Conservation (phyloP, 495 filamentous ascomycete species). For the Massariosphaeria phaeospora region DNA sequence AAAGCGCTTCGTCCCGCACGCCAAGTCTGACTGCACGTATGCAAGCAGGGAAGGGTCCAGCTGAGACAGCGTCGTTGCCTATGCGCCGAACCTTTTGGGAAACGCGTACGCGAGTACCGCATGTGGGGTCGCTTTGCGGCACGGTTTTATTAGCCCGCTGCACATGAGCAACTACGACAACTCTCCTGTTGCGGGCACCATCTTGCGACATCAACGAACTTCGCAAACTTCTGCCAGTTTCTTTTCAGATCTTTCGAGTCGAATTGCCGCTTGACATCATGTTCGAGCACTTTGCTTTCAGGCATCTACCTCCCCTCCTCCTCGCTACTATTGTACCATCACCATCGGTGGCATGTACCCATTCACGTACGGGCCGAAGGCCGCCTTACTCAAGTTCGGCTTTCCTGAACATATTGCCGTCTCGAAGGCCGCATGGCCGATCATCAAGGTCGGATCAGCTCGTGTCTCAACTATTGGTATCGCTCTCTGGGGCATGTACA, state of each 20-base stretch:
- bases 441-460: neutral
- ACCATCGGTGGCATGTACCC: conserved; percentile 2
- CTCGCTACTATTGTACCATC: conserved; percentile 2
- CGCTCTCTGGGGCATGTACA: conserved; percentile 11
- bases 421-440: conserved; percentile 8
- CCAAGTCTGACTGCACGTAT: no score
- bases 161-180: no score
- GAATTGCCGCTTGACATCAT: neutral
- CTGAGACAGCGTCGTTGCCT: no score
- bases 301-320: conserved; percentile 8
- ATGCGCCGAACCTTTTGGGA: no score
- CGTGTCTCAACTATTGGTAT: conserved; percentile 7
- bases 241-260: neutral
- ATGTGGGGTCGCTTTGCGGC: no score
- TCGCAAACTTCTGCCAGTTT: neutral
- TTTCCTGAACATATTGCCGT: conserved; percentile 1
- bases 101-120: no score
- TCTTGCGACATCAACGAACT: no score
- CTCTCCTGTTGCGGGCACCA: no score
- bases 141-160: no score
- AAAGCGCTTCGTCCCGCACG: no score
- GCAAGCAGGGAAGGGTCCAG: no score
- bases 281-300: conserved; percentile 1
- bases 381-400: neutral
- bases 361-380: neutral